Evolutionary conservation across 2,329 filamentous ascomycete genomes (phyloP), one percentile per base, ranked within the genome.

Genomic region (Stenocarpella maydis): DNA sequence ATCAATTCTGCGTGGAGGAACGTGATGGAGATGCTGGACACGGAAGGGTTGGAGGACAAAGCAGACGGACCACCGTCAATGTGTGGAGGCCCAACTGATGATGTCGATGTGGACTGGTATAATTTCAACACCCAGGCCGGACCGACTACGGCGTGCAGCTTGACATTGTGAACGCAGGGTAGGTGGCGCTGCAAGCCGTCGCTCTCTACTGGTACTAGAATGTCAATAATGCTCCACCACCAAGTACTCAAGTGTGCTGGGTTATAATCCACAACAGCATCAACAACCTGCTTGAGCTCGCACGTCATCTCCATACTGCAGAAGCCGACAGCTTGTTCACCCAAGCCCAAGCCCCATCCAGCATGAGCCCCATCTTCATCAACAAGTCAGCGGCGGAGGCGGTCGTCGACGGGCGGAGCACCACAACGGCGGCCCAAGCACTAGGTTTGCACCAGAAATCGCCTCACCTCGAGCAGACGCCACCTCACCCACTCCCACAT

Each of bases 381-480:
- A 68, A 68, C 37, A 26, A 28, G 37, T 9, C 39, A 28, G 52
- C 28, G 6, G n/a, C 41, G 14, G 14, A 24, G 15, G 50, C 24
- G 3, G 39, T 17, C 8, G 50, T 66, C 24, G 31, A 50, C 5
- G 67, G 28, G 2, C 39, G 14, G 4, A 47, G 17, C 21, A 15
- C 19, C 1, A 8, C 21, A 3, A 24, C 49, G 0, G 50, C 65
- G 10, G 39, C 61, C 15, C 37, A 61, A 9, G 73, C 75, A 4
- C 71, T 74, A n/a, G 61, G 58, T 3, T 91, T 92, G 76, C 91
- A 93, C 74, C 75, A 80, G 37, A 81, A 78, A 1, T 82, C 93
- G 1, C 89, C 89, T 1, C 77, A 81, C 47, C 92, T 90, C 74
- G 75, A 79, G 6, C 78, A 80, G 9, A 92, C 90, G 0, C 84